Evolutionary conservation across 2,329 filamentous ascomycete species (phyloP), one percentile per base, ranked within the genome.

Genomic region (Cryphonectria nitschkei): DNA sequence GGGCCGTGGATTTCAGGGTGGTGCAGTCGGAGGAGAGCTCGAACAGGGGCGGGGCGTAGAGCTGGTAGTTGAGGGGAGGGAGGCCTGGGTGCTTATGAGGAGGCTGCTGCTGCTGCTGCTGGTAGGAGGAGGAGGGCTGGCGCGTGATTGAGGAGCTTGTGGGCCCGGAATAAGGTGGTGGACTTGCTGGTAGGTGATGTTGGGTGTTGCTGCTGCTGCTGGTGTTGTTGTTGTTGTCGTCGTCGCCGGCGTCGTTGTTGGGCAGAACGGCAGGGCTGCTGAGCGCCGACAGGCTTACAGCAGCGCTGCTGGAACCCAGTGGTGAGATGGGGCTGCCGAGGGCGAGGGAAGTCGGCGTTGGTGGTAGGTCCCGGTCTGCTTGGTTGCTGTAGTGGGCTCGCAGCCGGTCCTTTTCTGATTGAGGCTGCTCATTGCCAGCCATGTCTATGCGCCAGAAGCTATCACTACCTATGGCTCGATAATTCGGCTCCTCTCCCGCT

Each of bases 11-110:
- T 32, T 81, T 82, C 69, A 88, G 81, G 11, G 81, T 82, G 16
- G 81, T 86, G 46, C 79, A 79, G 76, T 89, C 86, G 13, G 79
- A 70, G 0, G 85, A 87, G 3, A 88, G 79, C 61, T 83, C 82
- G 76, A 88, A 88, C 46, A 85, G 79, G 5, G 84, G 83, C 22
- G 85, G 86, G 8, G 79, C 80, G 77, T 89, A 89, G 26, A 84
- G 81, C n/a, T 82, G 80, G 77, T 87, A 87, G 77, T 87, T 84
- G 22, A 87, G 75, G 32, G 76, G 76, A 0, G 85, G 85, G 7
- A 87, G 81, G 8, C 85, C 85, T 1, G 83, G 82, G 73, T 86
- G 84, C 37, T 78, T 79, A 58, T 80, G 80, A 3, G 78, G 76
- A 7, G 76, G 78, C 32, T 75, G 3, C 77, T 77, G 13, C 76